A percentile compares a stretch with the other conserved stretches of the same genome.
These are phyloP conservation scores for Claviceps paspali DNA, from an alignment of 2,329 filamentous ascomycete species.

Conservation along the genomic window DNA sequence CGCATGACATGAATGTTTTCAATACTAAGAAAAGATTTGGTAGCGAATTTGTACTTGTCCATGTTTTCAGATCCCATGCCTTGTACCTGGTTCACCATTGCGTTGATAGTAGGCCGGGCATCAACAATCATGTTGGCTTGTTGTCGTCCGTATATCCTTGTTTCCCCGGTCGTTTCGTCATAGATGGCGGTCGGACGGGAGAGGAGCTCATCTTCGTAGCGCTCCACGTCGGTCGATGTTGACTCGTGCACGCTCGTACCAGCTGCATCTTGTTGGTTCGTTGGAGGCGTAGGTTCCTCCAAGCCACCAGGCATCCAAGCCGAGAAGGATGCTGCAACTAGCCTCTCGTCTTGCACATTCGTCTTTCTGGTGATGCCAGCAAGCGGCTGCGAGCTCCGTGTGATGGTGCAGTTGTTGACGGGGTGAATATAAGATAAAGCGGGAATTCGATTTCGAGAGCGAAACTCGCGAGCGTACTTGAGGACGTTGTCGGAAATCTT, in stretches of 20 bases:
- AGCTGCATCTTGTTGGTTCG: conserved; percentile 36
- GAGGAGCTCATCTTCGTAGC: conserved; percentile 54
- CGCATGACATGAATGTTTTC: conserved; percentile 99
- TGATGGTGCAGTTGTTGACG: conserved; percentile 93
- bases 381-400: conserved; percentile 80
- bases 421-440: conserved; percentile 89
- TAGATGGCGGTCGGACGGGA: conserved; percentile 23
- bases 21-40: conserved; percentile 85
- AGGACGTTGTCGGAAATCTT: conserved; percentile 93
- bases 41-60: conserved; percentile 87
- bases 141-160: conserved; percentile 74
- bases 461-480: conserved; percentile 81
- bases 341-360: conserved; percentile 88
- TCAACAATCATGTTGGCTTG: conserved; percentile 92
- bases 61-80: conserved; percentile 94
- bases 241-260: conserved; percentile 22
- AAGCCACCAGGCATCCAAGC: conserved; percentile 18
- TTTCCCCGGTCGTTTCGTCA: conserved; percentile 45
- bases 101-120: conserved; percentile 85
- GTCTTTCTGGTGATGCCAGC: conserved; percentile 76
- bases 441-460: conserved; percentile 78
- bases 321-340: conserved; percentile 80
- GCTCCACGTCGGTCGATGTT: conserved; percentile 47
- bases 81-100: conserved; percentile 82
- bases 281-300: conserved; percentile 19